Conservation (phyloP, 441 rosid genomes). For the Francoa sonchifolia region DNA sequence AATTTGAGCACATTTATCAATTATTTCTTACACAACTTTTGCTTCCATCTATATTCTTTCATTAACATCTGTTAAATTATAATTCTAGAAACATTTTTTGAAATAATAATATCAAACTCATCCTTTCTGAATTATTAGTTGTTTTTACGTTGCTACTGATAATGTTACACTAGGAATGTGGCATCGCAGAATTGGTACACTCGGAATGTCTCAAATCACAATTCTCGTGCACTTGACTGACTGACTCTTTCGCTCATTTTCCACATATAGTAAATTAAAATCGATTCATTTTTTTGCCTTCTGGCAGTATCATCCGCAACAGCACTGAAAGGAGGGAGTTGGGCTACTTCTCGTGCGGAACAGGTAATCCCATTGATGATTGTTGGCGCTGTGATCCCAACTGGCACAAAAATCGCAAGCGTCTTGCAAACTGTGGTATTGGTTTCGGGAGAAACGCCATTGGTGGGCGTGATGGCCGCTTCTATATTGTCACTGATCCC, state of each 20-base stretch:
- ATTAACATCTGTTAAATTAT: no score
- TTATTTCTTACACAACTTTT: no score
- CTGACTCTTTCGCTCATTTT: constrained; percentile 81
- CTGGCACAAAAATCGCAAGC: constrained; percentile 37
- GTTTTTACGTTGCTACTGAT: no score
- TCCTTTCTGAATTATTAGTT: no score
- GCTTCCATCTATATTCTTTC: no score
- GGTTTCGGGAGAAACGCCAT: constrained; percentile 59
- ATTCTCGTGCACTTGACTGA: no score
- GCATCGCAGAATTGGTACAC: no score
- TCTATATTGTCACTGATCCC: constrained; percentile 38
- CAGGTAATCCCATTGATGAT: constrained; percentile 58
- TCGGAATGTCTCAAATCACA: no score
- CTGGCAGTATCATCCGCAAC: constrained; percentile 58
- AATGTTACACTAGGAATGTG: no score
- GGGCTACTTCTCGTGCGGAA: constrained; percentile 52
- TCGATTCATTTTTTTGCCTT: constrained; percentile 63
- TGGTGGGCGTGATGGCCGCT: constrained; percentile 55
- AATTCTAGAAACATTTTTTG: no score
- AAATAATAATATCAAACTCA: no score
- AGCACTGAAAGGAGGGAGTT: constrained; percentile 49
- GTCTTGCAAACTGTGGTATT: constrained; percentile 43
- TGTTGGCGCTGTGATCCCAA: constrained; percentile 52
- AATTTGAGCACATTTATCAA: no score
- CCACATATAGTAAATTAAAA: constrained; percentile 78